Evolutionary conservation across 2,329 filamentous ascomycete genomes (phyloP), one percentile per base, ranked within the genome.

Genomic region (Hypoxylon rubiginosum): DNA sequence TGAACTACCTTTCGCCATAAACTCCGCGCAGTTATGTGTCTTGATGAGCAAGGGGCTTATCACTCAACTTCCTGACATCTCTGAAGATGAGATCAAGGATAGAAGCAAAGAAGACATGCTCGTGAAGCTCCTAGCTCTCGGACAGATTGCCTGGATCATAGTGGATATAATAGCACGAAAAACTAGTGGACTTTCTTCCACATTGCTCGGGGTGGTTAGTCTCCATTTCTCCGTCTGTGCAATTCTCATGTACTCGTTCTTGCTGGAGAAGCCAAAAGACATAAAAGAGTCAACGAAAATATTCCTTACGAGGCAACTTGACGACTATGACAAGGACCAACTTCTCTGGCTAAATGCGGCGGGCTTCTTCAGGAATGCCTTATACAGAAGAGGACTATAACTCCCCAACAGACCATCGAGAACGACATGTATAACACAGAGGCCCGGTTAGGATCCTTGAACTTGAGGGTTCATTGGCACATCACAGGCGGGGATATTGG

Each of bases 201-300:
- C 58, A 8, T 51, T 55, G 17, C 43, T 55, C 1, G 58, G 55
- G 26, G 50, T 55, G 13, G 34, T 21, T 6, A 48, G 39, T 4
- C 39, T 60, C 8, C 41, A 28, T n/a, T 54, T 60, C 26, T 60
- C 58, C 6, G 30, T 45, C 19, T 45, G 41, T 19, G 19, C 41
- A 1, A 45, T 45, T 24, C 7, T 45, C 19, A 45, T 8, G 9
- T 45, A 45, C 10, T 24, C 19, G 15, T 45, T 45, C 24, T 10
- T 45, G 17, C 19, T 45, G 8, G 19, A 13, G 6, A 45, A 45
- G 41, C 41, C 41, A 21, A 45, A 45, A 24, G 41, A 45, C 9
- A 13, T 45, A 5, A 45, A 2, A 4, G 41, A 19, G 13, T 17
- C 17, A 8, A 45, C 41, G 41, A 45, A 45, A 13, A 45, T 45